Evolutionary conservation across 768 basidiomycete genomes (phyloP), one percentile per base, ranked within the genome.

Genomic region (Lactifluus subvellereus): DNA sequence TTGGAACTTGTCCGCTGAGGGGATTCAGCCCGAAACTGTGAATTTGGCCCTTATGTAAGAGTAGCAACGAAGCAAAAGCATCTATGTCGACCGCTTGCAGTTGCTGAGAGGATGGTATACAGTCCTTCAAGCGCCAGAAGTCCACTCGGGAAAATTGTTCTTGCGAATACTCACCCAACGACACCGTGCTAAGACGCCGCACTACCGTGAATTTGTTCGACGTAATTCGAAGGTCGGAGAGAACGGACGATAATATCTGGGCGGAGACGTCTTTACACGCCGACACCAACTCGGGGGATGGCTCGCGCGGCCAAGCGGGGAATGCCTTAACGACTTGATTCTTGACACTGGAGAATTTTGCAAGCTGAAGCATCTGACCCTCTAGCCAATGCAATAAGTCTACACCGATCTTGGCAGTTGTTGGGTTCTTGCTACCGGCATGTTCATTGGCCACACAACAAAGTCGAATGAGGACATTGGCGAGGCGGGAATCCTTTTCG

Each of bases 101-200:
- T 33, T 79, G 74, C 1, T 77, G 73, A 6, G 69, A 65, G 1
- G 78, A 58, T 6, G 90, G 90, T 48, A 94, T 87, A 69, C 82
- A 87, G 27, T 85, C 84, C 70, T 92, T 93, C 70, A 96, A 75
- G 43, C 84, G 81, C 94, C 94, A 97, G 72, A 95, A 94, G 66
- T 88, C 85, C 9, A 76, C 76, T 57, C 76, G 74, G 0, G 82
- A 75, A 59, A 89, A 90, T 33, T 77, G 76, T 7, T 72, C 71
- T 58, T 75, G 72, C 14, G 75, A 72, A 52, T 81, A 78, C 10
- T 74, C 70, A 4, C 73, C 71, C 14, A 72, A 70, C 3, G 82
- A 76, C 61, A 81, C 74, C 22, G 84, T 80, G 2, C 77, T 77
- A n/a, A 94, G 73, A 54, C 81, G 81, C 35, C 85, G 82, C 30